Percentiles rank a stretch among this genome's conserved stretches.
phyloP scores from a whole-genome alignment of 129 eudicot species.

The Chrysanthemum seticuspe region DNA sequence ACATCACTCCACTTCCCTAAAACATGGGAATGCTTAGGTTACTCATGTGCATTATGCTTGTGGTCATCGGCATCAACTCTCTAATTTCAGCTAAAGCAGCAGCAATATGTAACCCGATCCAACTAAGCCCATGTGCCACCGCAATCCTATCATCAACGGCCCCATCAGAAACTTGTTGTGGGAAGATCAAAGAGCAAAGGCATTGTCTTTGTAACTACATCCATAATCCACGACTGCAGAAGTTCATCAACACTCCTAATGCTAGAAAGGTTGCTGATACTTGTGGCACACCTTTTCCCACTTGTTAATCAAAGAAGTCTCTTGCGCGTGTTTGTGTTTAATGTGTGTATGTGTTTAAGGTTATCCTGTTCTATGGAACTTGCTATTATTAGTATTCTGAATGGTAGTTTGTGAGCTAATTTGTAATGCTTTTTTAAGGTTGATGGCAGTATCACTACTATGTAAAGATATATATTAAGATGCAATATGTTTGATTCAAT shows the following conservation, averaged over 20 bases:
- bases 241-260: constrained; percentile 35
- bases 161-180: constrained; percentile 40
- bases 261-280: constrained; percentile 36
- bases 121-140: constrained; percentile 39
- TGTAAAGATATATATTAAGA: no score
- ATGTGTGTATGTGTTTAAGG: constrained; percentile 15
- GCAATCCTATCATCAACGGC: constrained; percentile 29
- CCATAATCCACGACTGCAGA: constrained; percentile 36
- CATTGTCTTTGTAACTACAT: constrained; percentile 49
- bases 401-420: no score
- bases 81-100: constrained; percentile 3
- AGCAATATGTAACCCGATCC: constrained; percentile 30
- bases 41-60: constrained; percentile 10
- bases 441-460: no score
- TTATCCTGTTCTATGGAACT: neutral
- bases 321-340: constrained; percentile 1
- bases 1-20: no score
- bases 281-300: constrained; percentile 48
- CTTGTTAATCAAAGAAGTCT: constrained; percentile 31
- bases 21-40: constrained; percentile 26
- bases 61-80: constrained; percentile 14
- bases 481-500: no score
- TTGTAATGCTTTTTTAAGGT: no score
- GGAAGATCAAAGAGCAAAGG: constrained; percentile 37
- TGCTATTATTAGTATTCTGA: no score